Evolutionary conservation across 2,329 filamentous ascomycete species (phyloP).

Genomic region (Bisporella sp.): DNA sequence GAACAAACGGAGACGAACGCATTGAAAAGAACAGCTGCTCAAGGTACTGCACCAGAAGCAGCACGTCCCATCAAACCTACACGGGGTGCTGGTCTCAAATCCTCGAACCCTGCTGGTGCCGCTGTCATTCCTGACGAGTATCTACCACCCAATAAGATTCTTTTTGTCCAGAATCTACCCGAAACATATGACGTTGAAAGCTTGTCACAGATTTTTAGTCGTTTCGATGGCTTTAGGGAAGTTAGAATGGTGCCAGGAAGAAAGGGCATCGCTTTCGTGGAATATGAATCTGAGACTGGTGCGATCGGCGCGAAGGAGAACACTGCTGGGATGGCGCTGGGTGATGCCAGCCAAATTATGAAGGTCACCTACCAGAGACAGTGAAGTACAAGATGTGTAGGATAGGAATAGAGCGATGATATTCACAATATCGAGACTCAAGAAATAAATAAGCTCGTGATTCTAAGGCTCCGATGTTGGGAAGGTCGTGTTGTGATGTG

Average conservation of each 20-base stretch:
- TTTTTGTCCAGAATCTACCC: slow-evolving; percentile 89
- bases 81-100: slow-evolving; percentile 70
- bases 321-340: slow-evolving; percentile 76
- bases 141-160: slow-evolving; percentile 91
- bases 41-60: slow-evolving; percentile 25
- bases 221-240: slow-evolving; percentile 92
- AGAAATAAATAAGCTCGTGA: too few species aligned
- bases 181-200: slow-evolving; percentile 78
- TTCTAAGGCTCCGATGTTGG: too few species aligned
- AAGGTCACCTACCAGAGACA: slow-evolving; percentile 96
- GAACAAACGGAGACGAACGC: slow-evolving; percentile 72
- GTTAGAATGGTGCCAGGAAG: slow-evolving; percentile 82
- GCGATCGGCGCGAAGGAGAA: slow-evolving; percentile 93
- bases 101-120: slow-evolving; percentile 58
- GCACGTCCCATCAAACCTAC: slow-evolving; percentile 61
- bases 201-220: slow-evolving; percentile 73
- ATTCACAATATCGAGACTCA: too few species aligned
- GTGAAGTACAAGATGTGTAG: slow-evolving; percentile 34
- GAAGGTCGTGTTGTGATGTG: too few species aligned
- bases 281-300: slow-evolving; percentile 85
- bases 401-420: slow-evolving; percentile 3
- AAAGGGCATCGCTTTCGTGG: slow-evolving; percentile 87
- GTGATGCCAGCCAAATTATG: slow-evolving; percentile 67
- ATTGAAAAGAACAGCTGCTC: slow-evolving; percentile 54
- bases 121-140: slow-evolving; percentile 94